Evolutionary conservation across 108 stramenopile genomes (phyloP).

Genomic region (Skeletonema marinoi): DNA sequence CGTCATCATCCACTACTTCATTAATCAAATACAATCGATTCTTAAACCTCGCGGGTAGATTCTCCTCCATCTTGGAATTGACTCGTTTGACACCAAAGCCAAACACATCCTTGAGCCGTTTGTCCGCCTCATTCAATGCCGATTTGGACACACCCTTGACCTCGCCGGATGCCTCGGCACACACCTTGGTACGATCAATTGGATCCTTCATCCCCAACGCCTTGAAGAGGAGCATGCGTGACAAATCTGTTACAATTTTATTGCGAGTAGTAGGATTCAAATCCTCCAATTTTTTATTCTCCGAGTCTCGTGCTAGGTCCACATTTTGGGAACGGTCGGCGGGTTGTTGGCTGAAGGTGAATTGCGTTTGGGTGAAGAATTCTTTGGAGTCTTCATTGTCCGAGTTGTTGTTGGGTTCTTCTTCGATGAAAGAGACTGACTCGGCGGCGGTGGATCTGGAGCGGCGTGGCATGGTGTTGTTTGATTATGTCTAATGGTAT

Average conservation of each 20-base stretch:
- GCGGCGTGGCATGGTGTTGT: background rate
- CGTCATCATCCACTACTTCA: conserved; percentile 49
- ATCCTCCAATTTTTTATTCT: conserved; percentile 57
- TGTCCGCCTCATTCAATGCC: conserved; percentile 60
- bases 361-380: conserved; percentile 9
- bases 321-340: conserved; percentile 73
- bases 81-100: conserved; percentile 66
- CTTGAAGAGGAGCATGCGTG: conserved; percentile 77
- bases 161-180: conserved; percentile 69
- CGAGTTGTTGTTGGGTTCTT: background rate
- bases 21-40: conserved; percentile 81
- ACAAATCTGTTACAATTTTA: conserved; percentile 56
- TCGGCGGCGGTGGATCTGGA: background rate
- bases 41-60: conserved; percentile 61
- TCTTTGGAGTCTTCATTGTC: background rate
- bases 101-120: conserved; percentile 70
- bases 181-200: conserved; percentile 71
- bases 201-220: conserved; percentile 65
- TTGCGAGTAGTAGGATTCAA: conserved; percentile 56
- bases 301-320: conserved; percentile 39
- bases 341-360: conserved; percentile 58
- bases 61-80: conserved; percentile 63
- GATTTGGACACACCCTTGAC: conserved; percentile 50
- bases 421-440: background rate
- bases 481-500: background rate